Conservation (phyloP, 1,284 basidiomycete genomes). For the Sanghuangporus sanghuang region DNA sequence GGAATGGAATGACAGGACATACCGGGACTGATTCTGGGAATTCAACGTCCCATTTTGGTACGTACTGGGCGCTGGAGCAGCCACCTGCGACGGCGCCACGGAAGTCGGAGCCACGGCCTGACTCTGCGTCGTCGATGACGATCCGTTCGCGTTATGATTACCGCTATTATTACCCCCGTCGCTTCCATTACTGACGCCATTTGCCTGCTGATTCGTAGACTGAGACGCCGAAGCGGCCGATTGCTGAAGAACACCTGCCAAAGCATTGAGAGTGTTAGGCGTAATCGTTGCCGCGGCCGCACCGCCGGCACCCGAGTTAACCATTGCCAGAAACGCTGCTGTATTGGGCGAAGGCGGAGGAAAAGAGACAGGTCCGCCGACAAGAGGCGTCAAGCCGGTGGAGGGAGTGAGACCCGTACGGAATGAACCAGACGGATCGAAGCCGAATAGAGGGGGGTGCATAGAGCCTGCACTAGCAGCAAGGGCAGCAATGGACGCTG, state of each 20-base stretch:
- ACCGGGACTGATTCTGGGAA: not conserved
- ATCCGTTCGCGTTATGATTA: not conserved
- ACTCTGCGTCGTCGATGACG: not conserved
- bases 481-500: constrained; percentile 27
- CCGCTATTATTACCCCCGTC: not conserved
- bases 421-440: constrained; percentile 69
- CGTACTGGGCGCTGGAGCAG: constrained; percentile 17
- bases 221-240: constrained; percentile 8
- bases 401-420: constrained; percentile 75
- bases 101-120: not conserved
- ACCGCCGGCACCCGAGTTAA: constrained; percentile 62
- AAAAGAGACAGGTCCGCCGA: constrained; percentile 69
- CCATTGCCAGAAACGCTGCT: constrained; percentile 88
- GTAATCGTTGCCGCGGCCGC: constrained; percentile 75
- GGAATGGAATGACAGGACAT: not conserved
- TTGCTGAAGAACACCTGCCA: constrained; percentile 58
- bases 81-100: constrained; percentile 11
- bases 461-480: constrained; percentile 12
- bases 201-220: constrained; percentile 16
- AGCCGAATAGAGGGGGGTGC: constrained; percentile 36
- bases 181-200: not conserved
- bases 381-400: constrained; percentile 84
- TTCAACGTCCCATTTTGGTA: constrained; percentile 15
- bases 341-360: constrained; percentile 88
- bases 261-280: constrained; percentile 82